Base-by-base conservation (phyloP, 2,329 filamentous ascomycete genomes). In the Penicillium oxalicum region DNA sequence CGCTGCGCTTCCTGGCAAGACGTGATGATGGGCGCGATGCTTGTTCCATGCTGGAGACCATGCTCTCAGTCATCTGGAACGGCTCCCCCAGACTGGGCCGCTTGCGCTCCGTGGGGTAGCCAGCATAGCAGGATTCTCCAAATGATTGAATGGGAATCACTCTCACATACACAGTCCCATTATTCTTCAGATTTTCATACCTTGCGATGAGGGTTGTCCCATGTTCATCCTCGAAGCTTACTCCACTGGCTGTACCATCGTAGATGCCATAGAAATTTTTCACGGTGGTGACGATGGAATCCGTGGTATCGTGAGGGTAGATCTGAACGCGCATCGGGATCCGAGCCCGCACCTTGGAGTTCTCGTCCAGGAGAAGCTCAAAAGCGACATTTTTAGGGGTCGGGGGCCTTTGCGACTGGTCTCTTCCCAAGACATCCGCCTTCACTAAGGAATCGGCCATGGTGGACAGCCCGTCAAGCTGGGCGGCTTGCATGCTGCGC, bases 181-280 rank as follows among this genome's bases (percentile, higher is more conserved):
- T 86, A 70, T 95, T 84, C 60, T 80, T 80, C 66, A 98, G 90
- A 75, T 98, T 98, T 72, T 97, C 91, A 70, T 95, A 96, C 52
- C 89, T 83, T 55, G 91, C 90, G 70, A 98, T 97, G 64, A 98
- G 82, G 52, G 87, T 95, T 63, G 87, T 91, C 62, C 88, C 89
- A 61, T 86, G 77, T 56, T 88, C 82, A 69, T 97, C 91, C 72
- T 97, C 91, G 64, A 98, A 97, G 73, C 89, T 95, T 64, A 98
- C 86, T 57, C 93, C 91, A 66, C 85, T 85, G 59, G 82, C 82
- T 59, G 82, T 80, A 53, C 81, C 84, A 57, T 91, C 88, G 69
- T 96, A 96, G 58, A 98, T 80, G 52, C 93, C 93, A 67, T 95
- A 97, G 74, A 97, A 97, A 76, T 96, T 97, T 79, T 95, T 97